Conservation (phyloP, 2,329 filamentous ascomycete species). For the Dothiorella sarmentorum region DNA sequence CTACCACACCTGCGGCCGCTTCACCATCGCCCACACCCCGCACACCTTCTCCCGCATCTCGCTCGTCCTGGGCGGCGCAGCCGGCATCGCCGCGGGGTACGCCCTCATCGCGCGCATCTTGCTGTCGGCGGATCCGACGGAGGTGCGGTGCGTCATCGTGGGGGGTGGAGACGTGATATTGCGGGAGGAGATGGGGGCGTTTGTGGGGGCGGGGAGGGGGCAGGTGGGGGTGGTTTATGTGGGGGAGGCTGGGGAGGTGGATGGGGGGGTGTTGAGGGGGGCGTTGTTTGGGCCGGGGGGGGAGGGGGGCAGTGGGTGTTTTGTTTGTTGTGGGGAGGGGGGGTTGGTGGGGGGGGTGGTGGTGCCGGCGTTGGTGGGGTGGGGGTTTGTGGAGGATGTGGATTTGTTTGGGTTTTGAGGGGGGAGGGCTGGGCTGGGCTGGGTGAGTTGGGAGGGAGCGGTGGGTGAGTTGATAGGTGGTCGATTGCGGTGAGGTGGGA, state of each 20-base stretch:
- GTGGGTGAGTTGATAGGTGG: neutral
- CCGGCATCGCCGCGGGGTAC: conserved; percentile 53
- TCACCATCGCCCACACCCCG: conserved; percentile 44
- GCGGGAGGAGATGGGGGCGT: conserved; percentile 40
- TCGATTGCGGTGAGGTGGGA: too few species aligned
- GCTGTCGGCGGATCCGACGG: conserved; percentile 33
- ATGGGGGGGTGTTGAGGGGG: conserved; percentile 41
- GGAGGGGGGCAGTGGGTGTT: conserved; percentile 37
- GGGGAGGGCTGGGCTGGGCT: neutral
- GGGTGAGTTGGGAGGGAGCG: too few species aligned
- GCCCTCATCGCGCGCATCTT: conserved; percentile 47
- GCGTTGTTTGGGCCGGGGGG: conserved; percentile 41
- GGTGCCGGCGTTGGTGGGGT: conserved; percentile 44
- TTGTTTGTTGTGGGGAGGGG: conserved; percentile 51
- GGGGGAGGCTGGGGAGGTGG: conserved; percentile 45
- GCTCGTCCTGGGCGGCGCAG: conserved; percentile 48
- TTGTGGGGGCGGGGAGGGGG: conserved; percentile 35
- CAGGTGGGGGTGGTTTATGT: conserved; percentile 48
- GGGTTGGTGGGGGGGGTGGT: conserved; percentile 52
- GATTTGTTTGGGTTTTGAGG: conserved; percentile 36
- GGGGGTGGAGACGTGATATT: conserved; percentile 48
- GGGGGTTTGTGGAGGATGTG: conserved; percentile 46
- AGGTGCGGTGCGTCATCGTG: conserved; percentile 46
- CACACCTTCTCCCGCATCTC: conserved; percentile 44
- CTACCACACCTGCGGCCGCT: conserved; percentile 47